Base-by-base conservation (phyloP, 352 stramenopile species). In the Phytophthora europaea region DNA sequence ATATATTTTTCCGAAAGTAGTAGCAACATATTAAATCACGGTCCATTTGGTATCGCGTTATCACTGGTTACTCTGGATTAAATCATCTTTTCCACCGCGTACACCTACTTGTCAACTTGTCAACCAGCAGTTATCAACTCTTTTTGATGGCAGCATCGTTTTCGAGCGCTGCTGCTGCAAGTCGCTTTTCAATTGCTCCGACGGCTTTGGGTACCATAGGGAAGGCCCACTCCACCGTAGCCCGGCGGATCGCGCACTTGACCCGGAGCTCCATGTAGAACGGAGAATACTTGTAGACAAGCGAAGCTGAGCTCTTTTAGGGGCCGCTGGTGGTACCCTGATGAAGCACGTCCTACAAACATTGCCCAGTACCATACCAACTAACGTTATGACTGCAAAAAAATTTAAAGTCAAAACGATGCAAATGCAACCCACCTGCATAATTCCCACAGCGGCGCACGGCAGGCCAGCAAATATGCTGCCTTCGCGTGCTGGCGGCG, bases 221-320 rank as follows among this genome's bases (percentile, higher is more conserved):
- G 6, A 71, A 71, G 4, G 22, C 7, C 64, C 22, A 65, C 13
- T 60, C 53, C 45, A 58, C 10, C 0, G 4, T 3, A 2, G 54
- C 2, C 15, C n/a, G 0, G 9, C 3, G 6, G 7, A 65, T 20
- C 13, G 2, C 5, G 12, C n/a, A 55, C 23, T 38, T 60, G 34
- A 66, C 16, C 22, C 13, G 40, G 6, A 72, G 48, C n/a, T 72
- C 55, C 55, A 72, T 61, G 56, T 72, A 72, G 56, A 56, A 67
- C 1, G 56, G 65, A 10, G 65, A 66, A 15, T 66, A 18, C 23
- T 67, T 72, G 57, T 58, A 43, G 48, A 67, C 12, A 22, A 67
- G 22, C 1, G 47, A 56, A 3, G 10, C 36, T 15, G 56, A 47
- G 28, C 6, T n/a, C 15, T 47, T 15, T 13, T 5, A 34, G 12